These are phyloP conservation scores for Stephanocyclus meneghinianus DNA, from an alignment of 352 stramenopile species.

Conservation along the genomic window DNA sequence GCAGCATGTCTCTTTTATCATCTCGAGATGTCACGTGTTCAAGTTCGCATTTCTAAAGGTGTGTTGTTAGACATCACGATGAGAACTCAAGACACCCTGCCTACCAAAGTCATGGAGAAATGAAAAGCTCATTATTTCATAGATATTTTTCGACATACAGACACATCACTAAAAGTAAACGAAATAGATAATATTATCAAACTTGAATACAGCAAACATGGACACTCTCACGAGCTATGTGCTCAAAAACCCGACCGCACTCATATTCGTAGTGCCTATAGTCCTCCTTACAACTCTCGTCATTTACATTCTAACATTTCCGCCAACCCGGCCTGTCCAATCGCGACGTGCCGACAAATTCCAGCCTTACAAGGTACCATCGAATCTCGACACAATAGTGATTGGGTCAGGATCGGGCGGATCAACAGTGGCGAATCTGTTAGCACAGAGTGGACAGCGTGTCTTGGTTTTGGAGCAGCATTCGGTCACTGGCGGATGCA, in stretches of 20 bases:
- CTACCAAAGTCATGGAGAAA: no score
- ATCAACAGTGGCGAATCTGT: conserved; percentile 45
- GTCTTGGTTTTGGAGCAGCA: conserved; percentile 64
- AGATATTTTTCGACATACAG: no score
- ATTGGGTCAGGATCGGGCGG: conserved; percentile 58
- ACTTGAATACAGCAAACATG: conserved; percentile 2
- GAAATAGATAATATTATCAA: background rate
- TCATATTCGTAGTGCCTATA: conserved; percentile 20
- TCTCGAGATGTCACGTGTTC: no score
- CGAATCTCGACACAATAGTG: conserved; percentile 56
- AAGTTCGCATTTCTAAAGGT: no score
- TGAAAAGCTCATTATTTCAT: no score
- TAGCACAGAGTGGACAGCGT: conserved; percentile 48
- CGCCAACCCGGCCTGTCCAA: conserved; percentile 19
- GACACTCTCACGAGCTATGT: conserved; percentile 21
- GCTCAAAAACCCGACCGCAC: background rate
- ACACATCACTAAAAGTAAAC: no score
- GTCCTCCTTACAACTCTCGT: conserved; percentile 13
- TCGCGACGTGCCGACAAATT: conserved; percentile 40
- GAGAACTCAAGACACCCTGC: no score
- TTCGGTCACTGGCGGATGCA: conserved; percentile 53
- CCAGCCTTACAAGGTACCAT: conserved; percentile 28
- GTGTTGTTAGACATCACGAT: no score
- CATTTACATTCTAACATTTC: conserved; percentile 24
- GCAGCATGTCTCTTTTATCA: no score